Percentiles rank a stretch among this genome's conserved stretches.
These are phyloP conservation scores for Thelonectria discophora DNA, from an alignment of 2,329 filamentous ascomycete genomes.

Conservation along the genomic window DNA sequence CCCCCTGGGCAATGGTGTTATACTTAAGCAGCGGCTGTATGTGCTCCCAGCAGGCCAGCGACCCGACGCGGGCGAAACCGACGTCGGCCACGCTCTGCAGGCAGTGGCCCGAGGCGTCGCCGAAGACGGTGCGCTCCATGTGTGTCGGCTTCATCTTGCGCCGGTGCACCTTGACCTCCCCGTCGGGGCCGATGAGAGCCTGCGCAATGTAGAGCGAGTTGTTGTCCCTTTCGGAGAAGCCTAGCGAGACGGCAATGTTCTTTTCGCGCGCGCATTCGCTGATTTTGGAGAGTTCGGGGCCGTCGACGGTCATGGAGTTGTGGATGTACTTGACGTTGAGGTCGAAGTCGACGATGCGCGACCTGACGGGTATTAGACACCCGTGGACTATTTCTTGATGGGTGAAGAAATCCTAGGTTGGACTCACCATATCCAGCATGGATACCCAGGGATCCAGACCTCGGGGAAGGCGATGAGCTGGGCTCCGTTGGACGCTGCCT, in stretches of 20 bases:
- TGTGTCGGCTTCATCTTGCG: slow-evolving; percentile 62
- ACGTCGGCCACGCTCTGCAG: slow-evolving; percentile 50
- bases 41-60: slow-evolving; percentile 59
- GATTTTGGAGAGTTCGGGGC: slow-evolving; percentile 50
- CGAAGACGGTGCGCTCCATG: slow-evolving; percentile 59
- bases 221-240: slow-evolving; percentile 51
- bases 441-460: slow-evolving; percentile 62
- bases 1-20: slow-evolving; percentile 51
- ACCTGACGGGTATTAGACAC: slow-evolving; percentile 12
- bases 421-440: slow-evolving; percentile 49
- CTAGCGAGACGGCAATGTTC: slow-evolving; percentile 51
- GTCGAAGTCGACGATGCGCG: slow-evolving; percentile 33
- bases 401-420: slow-evolving; percentile 22
- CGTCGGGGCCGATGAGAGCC: slow-evolving; percentile 51
- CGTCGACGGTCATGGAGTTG: slow-evolving; percentile 52
- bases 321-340: slow-evolving; percentile 46
- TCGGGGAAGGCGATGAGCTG: slow-evolving; percentile 63
- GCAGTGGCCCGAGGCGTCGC: slow-evolving; percentile 51
- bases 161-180: slow-evolving; percentile 50
- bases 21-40: slow-evolving; percentile 58
- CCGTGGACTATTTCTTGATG: not conserved
- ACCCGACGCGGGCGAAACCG: slow-evolving; percentile 51
- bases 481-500: slow-evolving; percentile 61
- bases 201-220: slow-evolving; percentile 55
- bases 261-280: slow-evolving; percentile 43